Evolutionary conservation across 2,329 filamentous ascomycete species (phyloP).

Genomic region (Trichoderma asperellum): DNA sequence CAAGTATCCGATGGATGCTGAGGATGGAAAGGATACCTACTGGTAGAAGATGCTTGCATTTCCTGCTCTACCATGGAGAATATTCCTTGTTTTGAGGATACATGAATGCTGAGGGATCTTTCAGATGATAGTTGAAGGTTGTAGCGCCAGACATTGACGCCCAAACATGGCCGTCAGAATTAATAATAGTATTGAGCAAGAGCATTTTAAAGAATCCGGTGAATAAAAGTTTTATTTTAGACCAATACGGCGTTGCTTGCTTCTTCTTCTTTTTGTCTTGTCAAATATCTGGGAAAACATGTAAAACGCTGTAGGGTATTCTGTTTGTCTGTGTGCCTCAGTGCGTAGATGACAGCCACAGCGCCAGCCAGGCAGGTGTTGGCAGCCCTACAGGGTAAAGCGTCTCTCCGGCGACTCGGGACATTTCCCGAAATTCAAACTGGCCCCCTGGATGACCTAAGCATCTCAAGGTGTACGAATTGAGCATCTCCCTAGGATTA

Average conservation of each 20-base stretch:
- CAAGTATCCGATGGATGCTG: neutral
- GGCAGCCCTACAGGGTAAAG: neutral
- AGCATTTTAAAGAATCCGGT: neutral
- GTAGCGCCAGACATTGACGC: neutral
- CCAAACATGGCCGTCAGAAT: neutral
- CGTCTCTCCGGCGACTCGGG: conserved; percentile 22
- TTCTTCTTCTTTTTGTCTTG: neutral
- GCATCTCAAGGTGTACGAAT: conserved; percentile 24
- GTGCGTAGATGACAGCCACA: neutral
- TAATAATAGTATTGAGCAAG: neutral
- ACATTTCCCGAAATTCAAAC: conserved; percentile 22
- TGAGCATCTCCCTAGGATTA: neutral
- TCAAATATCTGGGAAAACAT: neutral
- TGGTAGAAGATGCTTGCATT: neutral
- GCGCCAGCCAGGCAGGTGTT: neutral
- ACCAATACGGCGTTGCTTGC: too few relatives aligned
- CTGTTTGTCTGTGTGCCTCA: neutral
- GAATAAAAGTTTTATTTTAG: neutral
- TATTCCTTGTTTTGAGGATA: neutral
- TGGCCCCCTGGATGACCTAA: conserved; percentile 37
- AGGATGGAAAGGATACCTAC: neutral
- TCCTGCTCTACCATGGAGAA: too few relatives aligned
- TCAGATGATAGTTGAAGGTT: too few relatives aligned
- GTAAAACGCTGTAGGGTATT: neutral
- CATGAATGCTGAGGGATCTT: neutral